A percentile compares a stretch with the other conserved stretches of the same genome.
These are phyloP conservation scores for Iris pallida DNA, from an alignment of 116 monocot genomes.

Conservation along the genomic window DNA sequence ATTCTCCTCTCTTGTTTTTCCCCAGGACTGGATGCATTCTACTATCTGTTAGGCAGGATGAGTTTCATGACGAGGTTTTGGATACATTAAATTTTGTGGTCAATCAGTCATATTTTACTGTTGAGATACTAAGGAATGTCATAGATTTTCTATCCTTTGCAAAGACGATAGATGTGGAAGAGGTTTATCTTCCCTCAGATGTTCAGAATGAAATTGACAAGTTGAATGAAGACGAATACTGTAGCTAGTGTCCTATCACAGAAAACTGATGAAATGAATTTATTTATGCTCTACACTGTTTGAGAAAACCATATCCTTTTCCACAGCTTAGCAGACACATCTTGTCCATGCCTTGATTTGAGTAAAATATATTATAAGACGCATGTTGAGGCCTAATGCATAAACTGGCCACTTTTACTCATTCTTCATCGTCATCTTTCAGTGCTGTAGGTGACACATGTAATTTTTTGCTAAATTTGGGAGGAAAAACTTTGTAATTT, in stretches of 20 bases:
- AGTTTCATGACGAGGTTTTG: slow-evolving; percentile 64
- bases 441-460: no score
- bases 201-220: slow-evolving; percentile 67
- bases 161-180: slow-evolving; percentile 60
- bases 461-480: no score
- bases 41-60: slow-evolving; percentile 67
- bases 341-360: no score
- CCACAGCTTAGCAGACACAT: no score
- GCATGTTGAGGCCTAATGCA: no score
- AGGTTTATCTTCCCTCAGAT: no score
- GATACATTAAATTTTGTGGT: slow-evolving; percentile 70
- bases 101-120: slow-evolving; percentile 80
- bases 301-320: no score
- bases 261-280: slow-evolving; percentile 67
- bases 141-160: slow-evolving; percentile 73
- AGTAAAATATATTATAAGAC: no score
- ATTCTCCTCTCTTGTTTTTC: not conserved
- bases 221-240: slow-evolving; percentile 40
- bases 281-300: no score
- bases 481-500: no score
- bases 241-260: slow-evolving; percentile 49
- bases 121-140: slow-evolving; percentile 75
- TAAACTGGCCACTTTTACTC: no score
- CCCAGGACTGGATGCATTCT: slow-evolving; percentile 77
- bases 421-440: no score